Conservation (phyloP, 768 basidiomycete genomes). For the Tricholomella constricta region DNA sequence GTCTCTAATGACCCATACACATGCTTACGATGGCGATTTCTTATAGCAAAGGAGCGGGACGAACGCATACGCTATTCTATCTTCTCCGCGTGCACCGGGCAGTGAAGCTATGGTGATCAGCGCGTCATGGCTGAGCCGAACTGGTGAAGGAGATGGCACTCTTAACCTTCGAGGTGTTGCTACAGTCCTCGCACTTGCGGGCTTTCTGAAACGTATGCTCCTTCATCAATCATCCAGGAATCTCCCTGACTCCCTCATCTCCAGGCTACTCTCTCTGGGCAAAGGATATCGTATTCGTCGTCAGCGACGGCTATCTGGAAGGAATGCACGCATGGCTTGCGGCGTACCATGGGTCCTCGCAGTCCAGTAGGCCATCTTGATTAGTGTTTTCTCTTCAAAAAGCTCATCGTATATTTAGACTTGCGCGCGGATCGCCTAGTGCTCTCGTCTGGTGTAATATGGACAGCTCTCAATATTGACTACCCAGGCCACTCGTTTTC, state of each 20-base stretch:
- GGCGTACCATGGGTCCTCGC: slow-evolving; percentile 72
- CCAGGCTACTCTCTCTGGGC: slow-evolving; percentile 90
- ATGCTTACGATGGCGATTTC: slow-evolving; percentile 1
- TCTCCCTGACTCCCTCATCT: slow-evolving; percentile 3
- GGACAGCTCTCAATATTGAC: slow-evolving; percentile 93
- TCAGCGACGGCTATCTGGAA: slow-evolving; percentile 86
- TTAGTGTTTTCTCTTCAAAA: not conserved
- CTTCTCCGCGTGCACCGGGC: slow-evolving; percentile 89
- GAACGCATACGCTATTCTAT: slow-evolving; percentile 82
- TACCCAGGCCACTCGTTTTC: slow-evolving; percentile 98
- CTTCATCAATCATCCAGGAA: not conserved
- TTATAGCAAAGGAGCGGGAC: slow-evolving; percentile 59
- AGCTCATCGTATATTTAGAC: slow-evolving; percentile 42
- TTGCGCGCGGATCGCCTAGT: slow-evolving; percentile 63
- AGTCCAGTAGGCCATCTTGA: slow-evolving; percentile 51
- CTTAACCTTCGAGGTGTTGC: slow-evolving; percentile 87
- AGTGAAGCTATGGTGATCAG: slow-evolving; percentile 90
- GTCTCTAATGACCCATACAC: not conserved
- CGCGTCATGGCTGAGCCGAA: slow-evolving; percentile 84
- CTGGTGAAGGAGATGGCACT: slow-evolving; percentile 54
- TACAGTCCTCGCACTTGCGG: slow-evolving; percentile 81
- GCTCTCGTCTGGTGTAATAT: slow-evolving; percentile 83
- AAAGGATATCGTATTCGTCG: slow-evolving; percentile 88
- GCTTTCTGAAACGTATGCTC: slow-evolving; percentile 74
- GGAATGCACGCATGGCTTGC: slow-evolving; percentile 94